These are phyloP conservation scores for Hanseniaspora meyeri DNA, from an alignment of 805 yeast genomes.

Conservation along the genomic window DNA sequence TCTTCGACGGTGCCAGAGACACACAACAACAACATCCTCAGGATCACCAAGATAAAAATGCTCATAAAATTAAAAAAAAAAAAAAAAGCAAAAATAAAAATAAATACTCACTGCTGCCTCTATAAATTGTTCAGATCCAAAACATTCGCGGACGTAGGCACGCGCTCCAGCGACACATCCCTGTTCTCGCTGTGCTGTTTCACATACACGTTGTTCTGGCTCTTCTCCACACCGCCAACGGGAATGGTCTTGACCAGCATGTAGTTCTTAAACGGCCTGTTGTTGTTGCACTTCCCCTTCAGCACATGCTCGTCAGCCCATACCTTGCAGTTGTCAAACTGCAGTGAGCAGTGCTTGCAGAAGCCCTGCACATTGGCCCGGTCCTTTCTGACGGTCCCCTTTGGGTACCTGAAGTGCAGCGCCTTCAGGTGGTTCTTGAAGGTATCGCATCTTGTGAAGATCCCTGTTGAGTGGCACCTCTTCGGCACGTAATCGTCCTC, in stretches of 20 bases:
- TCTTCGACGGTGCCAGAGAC: too few relatives aligned
- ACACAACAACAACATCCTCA: too few relatives aligned
- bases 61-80: too few relatives aligned
- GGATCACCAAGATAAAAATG: too few relatives aligned
- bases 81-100: background rate
- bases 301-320: constrained; percentile 65
- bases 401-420: constrained; percentile 77
- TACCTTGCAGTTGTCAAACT: constrained; percentile 56
- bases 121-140: constrained; percentile 4
- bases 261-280: constrained; percentile 7
- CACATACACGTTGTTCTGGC: background rate
- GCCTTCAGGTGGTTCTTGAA: constrained; percentile 85
- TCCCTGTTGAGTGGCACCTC: constrained; percentile 68
- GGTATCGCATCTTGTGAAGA: constrained; percentile 81
- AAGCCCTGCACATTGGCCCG: constrained; percentile 55
- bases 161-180: background rate
- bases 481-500: constrained; percentile 20
- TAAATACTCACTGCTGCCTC: background rate
- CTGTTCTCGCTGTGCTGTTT: background rate
- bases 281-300: constrained; percentile 23
- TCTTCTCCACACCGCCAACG: background rate
- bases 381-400: constrained; percentile 70
- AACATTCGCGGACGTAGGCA: constrained; percentile 6
- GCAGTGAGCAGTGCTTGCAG: constrained; percentile 64
- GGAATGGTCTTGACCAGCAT: constrained; percentile 1